Evolutionary conservation across 805 yeast species (phyloP), one percentile per base, ranked within the genome.

Genomic region (Ogataea trehaloabstinens): DNA sequence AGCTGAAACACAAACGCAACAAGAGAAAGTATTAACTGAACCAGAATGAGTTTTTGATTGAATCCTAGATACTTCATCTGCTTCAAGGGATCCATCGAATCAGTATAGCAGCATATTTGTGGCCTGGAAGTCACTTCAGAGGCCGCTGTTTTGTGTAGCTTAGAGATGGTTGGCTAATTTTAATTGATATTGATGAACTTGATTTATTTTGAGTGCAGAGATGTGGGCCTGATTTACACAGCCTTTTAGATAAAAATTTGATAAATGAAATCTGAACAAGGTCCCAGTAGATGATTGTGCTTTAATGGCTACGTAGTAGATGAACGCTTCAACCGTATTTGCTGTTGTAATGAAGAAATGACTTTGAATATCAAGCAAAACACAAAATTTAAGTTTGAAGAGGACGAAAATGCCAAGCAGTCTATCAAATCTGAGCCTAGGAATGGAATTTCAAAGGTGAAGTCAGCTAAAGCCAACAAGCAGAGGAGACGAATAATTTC

Each of bases 1-100:
- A 82, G 56, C 48, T 82, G 84, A 38, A 82, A 70, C 2, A 73
- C 73, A 44, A 80, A 68, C 1, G 86, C 72, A 4, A 78, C 54
- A 4, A 68, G 57, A 18, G 77, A 61, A 19, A 77, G 37, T 5
- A 24, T 2, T 6, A 46, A 38, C 19, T 54, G 54, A 8, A 50
- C 5, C 3, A 48, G 12, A 12, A 46, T 51, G 28, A 56, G 56
- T 30, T 42, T 48, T 7, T 38, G 42, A 22, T 49, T 52, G 30
- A 53, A 49, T 17, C 33, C 22, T 7, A 30, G 31, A 28, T 28
- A 28, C 18, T 16, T 12, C 31, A 28, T 28, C n/a, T n/a, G n/a
- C n/a, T n/a, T 18, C n/a, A 19, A 25, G 16, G 10, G 16, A 19
- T 20, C 12, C n/a, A 6, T 12, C 19, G 18, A 24, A 11, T 24